phyloP scores from a whole-genome alignment of 257 asterid species.

The Przewalskia tangutica region DNA sequence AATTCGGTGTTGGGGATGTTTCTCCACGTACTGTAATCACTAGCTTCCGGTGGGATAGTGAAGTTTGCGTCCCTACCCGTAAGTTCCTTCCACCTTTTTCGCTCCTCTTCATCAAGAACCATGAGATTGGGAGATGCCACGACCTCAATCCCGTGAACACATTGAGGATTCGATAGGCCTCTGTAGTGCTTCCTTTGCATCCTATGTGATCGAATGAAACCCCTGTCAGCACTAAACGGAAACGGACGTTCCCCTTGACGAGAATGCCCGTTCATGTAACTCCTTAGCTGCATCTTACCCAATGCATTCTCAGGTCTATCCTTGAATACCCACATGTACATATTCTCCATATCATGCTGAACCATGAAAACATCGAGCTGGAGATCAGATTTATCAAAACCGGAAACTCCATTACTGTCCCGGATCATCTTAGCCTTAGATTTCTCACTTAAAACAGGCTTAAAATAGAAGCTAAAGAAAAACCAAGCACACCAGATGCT shows the following conservation, averaged over 20 bases:
- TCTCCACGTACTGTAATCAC: conserved; percentile 58
- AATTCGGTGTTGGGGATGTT: conserved; percentile 55
- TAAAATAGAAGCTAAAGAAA: conserved; percentile 68
- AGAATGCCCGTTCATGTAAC: conserved; percentile 75
- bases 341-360: conserved; percentile 80
- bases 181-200: conserved; percentile 73
- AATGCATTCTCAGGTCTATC: conserved; percentile 74
- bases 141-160: conserved; percentile 60
- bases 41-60: conserved; percentile 47
- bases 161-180: conserved; percentile 72
- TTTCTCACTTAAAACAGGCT: conserved; percentile 61
- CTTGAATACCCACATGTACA: conserved; percentile 82
- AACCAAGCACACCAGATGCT: conserved; percentile 86
- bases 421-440: conserved; percentile 42
- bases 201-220: conserved; percentile 58
- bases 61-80: conserved; percentile 51
- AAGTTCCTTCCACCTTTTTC: conserved; percentile 56
- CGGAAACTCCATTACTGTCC: conserved; percentile 55
- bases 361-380: conserved; percentile 62
- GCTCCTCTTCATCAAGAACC: conserved; percentile 49
- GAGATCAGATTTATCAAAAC: conserved; percentile 55
- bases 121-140: conserved; percentile 42
- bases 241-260: conserved; percentile 72
- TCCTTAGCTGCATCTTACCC: conserved; percentile 74
- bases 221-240: conserved; percentile 59